Evolutionary conservation across 352 stramenopile species (phyloP).

Genomic region (Pythium sp.): DNA sequence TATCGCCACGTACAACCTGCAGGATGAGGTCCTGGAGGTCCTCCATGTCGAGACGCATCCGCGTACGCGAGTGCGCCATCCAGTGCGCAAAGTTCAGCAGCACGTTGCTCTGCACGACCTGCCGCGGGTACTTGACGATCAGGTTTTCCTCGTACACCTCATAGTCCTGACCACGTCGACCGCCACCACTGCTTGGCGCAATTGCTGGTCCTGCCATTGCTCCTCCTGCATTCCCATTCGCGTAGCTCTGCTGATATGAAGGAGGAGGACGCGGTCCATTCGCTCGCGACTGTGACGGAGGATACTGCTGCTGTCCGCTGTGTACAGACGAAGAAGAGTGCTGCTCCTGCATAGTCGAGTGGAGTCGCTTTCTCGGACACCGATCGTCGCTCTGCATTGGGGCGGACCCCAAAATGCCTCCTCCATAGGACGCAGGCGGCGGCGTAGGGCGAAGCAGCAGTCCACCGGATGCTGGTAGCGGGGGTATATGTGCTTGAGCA

Average conservation of each 20-base stretch:
- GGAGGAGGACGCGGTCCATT: slow-evolving; percentile 11
- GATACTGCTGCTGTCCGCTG: not conserved
- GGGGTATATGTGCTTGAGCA: not conserved
- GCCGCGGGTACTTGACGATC: slow-evolving; percentile 65
- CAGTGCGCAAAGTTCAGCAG: slow-evolving; percentile 68
- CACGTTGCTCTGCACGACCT: slow-evolving; percentile 59
- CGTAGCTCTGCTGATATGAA: slow-evolving; percentile 13
- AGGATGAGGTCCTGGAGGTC: slow-evolving; percentile 66
- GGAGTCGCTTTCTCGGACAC: slow-evolving; percentile 25
- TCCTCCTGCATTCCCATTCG: not conserved
- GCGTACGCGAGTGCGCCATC: slow-evolving; percentile 49
- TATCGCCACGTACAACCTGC: slow-evolving; percentile 29
- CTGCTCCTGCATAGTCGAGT: slow-evolving; percentile 27
- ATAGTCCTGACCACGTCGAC: slow-evolving; percentile 26
- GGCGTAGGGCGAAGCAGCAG: not conserved
- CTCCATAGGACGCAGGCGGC: slow-evolving; percentile 7
- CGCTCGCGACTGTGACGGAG: not conserved
- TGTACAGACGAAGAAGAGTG: not conserved
- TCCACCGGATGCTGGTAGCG: not conserved
- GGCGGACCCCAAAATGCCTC: slow-evolving; percentile 4
- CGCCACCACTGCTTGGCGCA: not conserved
- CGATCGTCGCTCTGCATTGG: not conserved
- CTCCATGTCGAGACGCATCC: slow-evolving; percentile 50
- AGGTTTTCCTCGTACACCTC: slow-evolving; percentile 53
- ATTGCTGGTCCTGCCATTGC: not conserved